Base-by-base conservation (phyloP, 345 rosid species). In the Rhodamnia rubescens region DNA sequence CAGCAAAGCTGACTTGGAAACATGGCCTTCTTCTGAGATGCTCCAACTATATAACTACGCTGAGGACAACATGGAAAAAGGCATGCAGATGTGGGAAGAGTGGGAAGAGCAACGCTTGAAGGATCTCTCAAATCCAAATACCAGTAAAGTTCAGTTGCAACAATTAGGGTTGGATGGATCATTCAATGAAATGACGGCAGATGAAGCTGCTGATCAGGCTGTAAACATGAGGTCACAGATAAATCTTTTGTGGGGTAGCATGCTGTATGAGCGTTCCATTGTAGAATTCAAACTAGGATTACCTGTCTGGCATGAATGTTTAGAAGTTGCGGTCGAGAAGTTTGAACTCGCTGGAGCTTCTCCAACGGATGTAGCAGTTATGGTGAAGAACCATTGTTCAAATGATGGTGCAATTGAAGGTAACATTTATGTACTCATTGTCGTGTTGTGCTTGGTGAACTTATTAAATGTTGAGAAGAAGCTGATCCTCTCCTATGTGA, bases 201-300 rank as follows among this genome's bases (percentile, higher is more conserved):
- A 91, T 74, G 94, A 93, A 90, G 95, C 89, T 82, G 85, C 88
- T 85, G 91, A 92, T 88, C 91, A 90, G 90, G 89, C 87, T 59
- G 85, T 81, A 69, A 88, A 44, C 64, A 84, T 92, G 87, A 90
- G 91, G 80, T 91, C 95, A n/a, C 95, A 91, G 91, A 91, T 97
- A 83, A 92, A 95, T 87, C 92, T 95, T 84, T 89, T 95, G 53
- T 91, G 95, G 91, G 98, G 98, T n/a, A 90, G 93, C 85, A 91
- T 97, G 85, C 94, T 95, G n/a, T 97, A 95, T 47, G 98, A 97
- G 91, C 91, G 95, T 32, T 95, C 98, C 18, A 87, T 93, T 69
- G 93, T 95, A 91, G 99, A 97, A 90, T 95, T 88, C 91, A 97
- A 93, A 87, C 82, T 95, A 53, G 98, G 90, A 74, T 81, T 93